Base-by-base conservation (phyloP, 352 stramenopile genomes). In the Phytophthora nicotianae region DNA sequence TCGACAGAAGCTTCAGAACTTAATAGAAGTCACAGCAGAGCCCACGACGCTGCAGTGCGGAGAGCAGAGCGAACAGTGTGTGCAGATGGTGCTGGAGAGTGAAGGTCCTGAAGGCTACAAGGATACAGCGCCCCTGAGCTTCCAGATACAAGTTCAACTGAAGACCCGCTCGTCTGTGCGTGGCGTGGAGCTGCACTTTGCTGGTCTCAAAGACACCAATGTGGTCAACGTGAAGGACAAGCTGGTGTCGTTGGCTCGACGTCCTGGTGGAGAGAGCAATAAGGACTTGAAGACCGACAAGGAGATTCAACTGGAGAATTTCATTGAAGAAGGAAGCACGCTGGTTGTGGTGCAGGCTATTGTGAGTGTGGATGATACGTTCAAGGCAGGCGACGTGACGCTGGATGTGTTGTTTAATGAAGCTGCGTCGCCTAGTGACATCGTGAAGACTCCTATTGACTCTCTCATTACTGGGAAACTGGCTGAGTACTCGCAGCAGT, bases 321-420 rank as follows among this genome's bases (percentile, higher is more conserved):
- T 76, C 26, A 74, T 93, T 33, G 86, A 90, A 19, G 81, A 90
- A 17, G 81, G 70, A 23, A 87, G 72, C 50, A 87, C 85, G 16
- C 32, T 92, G 11, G 51, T 92, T 16, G 73, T 95, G 13, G 74
- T 95, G 7, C 86, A 93, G 51, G 78, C 80, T 16, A 86, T 85
- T 51, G 58, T 90, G 23, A 67, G 84, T 20, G 68, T 75, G 3
- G 74, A 87, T 43, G 50, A 53, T 0, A 64, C 61, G 17, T 77
- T 89, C 26, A 16, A 70, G 10, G 57, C 62, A 3, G 69, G 70
- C 1, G 83, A 92, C 40, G 74, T 93, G 19, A 59, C 74, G 47
- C 55, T 95, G 29, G 82, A 93, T 61, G 62, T 92, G 4, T 33
- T 92, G 9, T 82, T 92, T 42, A 74, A 87, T 33, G 83, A 95